These are phyloP conservation scores for Lodderomyces jiufengensis DNA, from an alignment of 1,139 yeast species.

Conservation along the genomic window DNA sequence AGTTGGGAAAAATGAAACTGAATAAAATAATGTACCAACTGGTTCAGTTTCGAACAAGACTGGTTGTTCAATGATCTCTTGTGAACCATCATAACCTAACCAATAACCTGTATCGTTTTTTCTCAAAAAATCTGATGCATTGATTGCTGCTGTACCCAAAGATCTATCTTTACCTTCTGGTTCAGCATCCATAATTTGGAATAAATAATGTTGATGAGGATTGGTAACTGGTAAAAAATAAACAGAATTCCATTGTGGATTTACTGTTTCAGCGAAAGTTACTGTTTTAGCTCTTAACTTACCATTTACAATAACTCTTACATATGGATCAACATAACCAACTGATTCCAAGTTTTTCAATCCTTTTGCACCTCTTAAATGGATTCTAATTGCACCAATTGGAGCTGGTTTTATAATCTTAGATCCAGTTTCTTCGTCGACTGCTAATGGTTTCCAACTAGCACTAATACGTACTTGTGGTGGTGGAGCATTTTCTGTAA, in stretches of 20 bases:
- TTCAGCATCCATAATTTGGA: constrained; percentile 66
- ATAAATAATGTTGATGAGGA: constrained; percentile 53
- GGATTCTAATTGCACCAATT: constrained; percentile 62
- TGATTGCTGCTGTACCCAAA: constrained; percentile 56
- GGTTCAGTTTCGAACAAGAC: constrained; percentile 42
- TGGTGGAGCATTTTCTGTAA: constrained; percentile 27
- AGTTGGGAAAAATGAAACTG: constrained; percentile 61
- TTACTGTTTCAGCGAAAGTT: constrained; percentile 50
- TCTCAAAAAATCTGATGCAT: constrained; percentile 48
- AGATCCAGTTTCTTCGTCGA: constrained; percentile 46
- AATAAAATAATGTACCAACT: constrained; percentile 51
- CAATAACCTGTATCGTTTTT: constrained; percentile 44
- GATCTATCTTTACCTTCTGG: constrained; percentile 58
- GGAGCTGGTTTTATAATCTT: constrained; percentile 50
- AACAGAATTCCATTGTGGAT: constrained; percentile 59
- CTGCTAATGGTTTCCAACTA: constrained; percentile 68
- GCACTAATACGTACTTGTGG: constrained; percentile 55
- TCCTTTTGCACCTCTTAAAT: constrained; percentile 51
- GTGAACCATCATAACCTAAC: constrained; percentile 51
- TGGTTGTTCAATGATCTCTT: constrained; percentile 43
- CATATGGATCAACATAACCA: constrained; percentile 74
- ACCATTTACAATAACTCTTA: constrained; percentile 55
- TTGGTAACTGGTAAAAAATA: constrained; percentile 61
- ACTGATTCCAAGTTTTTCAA: constrained; percentile 60
- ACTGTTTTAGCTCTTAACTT: constrained; percentile 53